Evolutionary conservation across 352 stramenopile species (phyloP), one percentile per base, ranked within the genome.

Genomic region (Aphanomyces stellatus): DNA sequence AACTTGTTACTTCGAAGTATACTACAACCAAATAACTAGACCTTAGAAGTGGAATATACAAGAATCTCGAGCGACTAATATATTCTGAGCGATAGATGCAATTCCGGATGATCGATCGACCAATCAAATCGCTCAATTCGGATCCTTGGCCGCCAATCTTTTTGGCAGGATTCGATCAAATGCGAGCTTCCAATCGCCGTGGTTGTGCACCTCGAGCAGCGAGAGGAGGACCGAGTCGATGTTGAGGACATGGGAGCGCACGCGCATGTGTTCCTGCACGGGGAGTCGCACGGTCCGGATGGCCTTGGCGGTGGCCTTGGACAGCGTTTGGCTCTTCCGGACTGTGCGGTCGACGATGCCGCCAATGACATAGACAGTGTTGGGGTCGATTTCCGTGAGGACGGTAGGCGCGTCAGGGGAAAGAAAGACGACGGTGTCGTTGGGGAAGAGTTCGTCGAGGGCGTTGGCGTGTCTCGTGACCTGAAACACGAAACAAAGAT

Each of bases 311-410:
- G 48, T 34, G 28, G 85, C 82, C 41, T 84, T 87, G 0, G 43
- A 22, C n/a, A 73, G 53, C 28, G 73, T 84, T 61, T 88, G 62
- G n/a, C 75, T 80, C 78, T 91, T 93, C 49, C 83, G 83, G 43
- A 92, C 85, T 2, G 88, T 89, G 24, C 87, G 83, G 46, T 96
- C 88, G 28, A 92, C 82, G 57, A 96, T 93, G 27, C 83, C 88
- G 28, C 86, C 86, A 41, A 96, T 70, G 41, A 95, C 76, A 69
- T 96, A 95, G 8, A 90, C 75, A 7, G 51, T 70, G 17, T 56
- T 37, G 22, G 73, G 69, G 59, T 91, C 73, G 4, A 96, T 35
- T 3, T 71, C 46, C 1, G 72, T 42, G 0, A 96, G 76, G 4
- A 89, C 72, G 24, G 89, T 77, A 0, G 79, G 66, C n/a, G 86